Percentiles rank a stretch among this genome's conserved stretches.
phyloP scores from a whole-genome alignment of 441 rosid genomes.

The Adansonia rubrostipa region DNA sequence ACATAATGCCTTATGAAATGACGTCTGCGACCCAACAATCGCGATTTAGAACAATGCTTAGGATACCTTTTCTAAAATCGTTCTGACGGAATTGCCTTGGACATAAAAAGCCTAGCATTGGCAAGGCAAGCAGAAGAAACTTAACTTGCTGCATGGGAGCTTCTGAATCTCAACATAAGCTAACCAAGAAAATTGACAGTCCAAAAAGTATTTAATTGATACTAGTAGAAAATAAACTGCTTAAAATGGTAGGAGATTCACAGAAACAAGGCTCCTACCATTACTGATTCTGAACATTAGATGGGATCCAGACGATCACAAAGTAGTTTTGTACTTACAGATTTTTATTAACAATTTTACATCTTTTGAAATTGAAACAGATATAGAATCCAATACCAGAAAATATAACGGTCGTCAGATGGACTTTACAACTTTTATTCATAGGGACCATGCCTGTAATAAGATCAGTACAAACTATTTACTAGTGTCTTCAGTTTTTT shows the following conservation, averaged over 20 bases:
- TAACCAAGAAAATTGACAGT: too few relatives aligned
- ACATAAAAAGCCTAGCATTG: too few relatives aligned
- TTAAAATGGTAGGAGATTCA: not conserved
- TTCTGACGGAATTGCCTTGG: too few relatives aligned
- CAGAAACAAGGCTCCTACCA: not conserved
- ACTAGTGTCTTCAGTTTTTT: slow-evolving; percentile 44
- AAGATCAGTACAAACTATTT: slow-evolving; percentile 16
- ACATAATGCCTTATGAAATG: too few relatives aligned
- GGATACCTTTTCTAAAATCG: too few relatives aligned
- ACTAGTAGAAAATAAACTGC: not conserved
- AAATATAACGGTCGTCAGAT: not conserved
- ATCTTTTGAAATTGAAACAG: not conserved
- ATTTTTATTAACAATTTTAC: too few relatives aligned
- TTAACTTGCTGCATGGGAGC: not conserved
- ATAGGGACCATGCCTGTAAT: not conserved
- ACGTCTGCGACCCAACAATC: too few relatives aligned
- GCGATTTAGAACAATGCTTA: too few relatives aligned
- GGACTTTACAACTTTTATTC: not conserved
- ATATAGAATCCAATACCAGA: not conserved
- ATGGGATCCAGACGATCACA: not conserved
- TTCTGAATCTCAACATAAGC: too few relatives aligned
- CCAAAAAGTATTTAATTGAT: not conserved
- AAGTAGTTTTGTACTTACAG: not conserved
- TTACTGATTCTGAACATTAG: too few relatives aligned
- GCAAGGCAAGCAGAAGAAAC: too few relatives aligned